Evolutionary conservation across 176 grass and related monocot genomes (phyloP).

Genomic region (Avena atlantica): DNA sequence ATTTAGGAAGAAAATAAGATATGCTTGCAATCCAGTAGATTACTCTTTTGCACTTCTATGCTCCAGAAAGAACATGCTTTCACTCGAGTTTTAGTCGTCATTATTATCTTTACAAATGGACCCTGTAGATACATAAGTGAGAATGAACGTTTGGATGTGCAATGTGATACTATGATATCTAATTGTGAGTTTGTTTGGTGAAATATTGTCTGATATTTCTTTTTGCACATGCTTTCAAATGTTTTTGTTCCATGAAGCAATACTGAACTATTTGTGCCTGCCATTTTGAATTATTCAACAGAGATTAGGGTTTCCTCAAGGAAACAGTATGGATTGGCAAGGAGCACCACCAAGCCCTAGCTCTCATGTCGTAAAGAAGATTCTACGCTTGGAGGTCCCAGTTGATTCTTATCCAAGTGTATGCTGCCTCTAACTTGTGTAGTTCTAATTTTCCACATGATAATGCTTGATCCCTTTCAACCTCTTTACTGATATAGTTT

Average conservation of each 20-base stretch:
- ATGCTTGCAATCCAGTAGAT: constrained; percentile 24
- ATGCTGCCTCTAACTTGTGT: constrained; percentile 33
- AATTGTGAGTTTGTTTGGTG: constrained; percentile 3
- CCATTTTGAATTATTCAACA: constrained; percentile 49
- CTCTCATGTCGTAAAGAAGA: constrained; percentile 84
- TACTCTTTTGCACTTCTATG: constrained; percentile 6
- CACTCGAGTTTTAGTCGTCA: neutral
- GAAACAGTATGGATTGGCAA: constrained; percentile 86
- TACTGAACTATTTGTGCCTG: constrained; percentile 36
- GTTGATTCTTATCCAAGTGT: constrained; percentile 89
- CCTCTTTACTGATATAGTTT: constrained; percentile 40
- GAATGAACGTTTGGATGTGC: neutral
- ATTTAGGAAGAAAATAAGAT: neutral
- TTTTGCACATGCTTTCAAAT: constrained; percentile 19
- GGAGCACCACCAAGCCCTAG: constrained; percentile 87
- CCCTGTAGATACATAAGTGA: neutral
- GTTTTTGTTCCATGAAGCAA: neutral
- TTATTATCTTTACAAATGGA: constrained; percentile 37
- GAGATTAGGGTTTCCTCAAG: constrained; percentile 87
- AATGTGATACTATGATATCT: constrained; percentile 14
- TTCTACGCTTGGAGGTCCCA: constrained; percentile 91
- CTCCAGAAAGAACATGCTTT: constrained; percentile 31
- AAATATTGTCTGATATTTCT: constrained; percentile 1
- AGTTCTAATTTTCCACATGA: constrained; percentile 17
- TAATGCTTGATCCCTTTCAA: constrained; percentile 20